phyloP scores from a whole-genome alignment of 371 early-diverging fungal genomes.

The Haplosporangium sp. region DNA sequence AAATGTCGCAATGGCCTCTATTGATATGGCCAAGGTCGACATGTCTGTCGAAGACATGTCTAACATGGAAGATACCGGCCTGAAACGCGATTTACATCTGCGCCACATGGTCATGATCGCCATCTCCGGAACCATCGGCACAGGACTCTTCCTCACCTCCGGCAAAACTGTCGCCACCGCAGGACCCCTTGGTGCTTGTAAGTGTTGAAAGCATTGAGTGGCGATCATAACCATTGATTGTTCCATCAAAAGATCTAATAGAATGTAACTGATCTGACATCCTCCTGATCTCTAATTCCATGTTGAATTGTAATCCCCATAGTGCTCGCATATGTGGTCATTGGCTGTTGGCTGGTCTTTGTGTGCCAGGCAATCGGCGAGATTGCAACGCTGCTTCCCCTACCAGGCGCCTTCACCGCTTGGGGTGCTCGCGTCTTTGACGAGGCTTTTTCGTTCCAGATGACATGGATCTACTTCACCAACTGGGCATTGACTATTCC shows the following conservation, averaged over 20 bases:
- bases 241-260: too few species aligned
- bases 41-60: slow-evolving; percentile 23
- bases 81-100: slow-evolving; percentile 68
- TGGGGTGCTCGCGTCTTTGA: slow-evolving; percentile 86
- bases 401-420: slow-evolving; percentile 83
- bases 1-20: neutral
- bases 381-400: slow-evolving; percentile 85
- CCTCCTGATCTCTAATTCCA: neutral
- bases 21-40: slow-evolving; percentile 10
- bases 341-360: slow-evolving; percentile 82
- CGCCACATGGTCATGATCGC: slow-evolving; percentile 86
- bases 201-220: too few species aligned
- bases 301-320: slow-evolving; percentile 20
- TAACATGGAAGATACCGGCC: slow-evolving; percentile 16
- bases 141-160: slow-evolving; percentile 87
- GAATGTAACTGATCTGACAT: neutral
- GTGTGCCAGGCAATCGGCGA: slow-evolving; percentile 87
- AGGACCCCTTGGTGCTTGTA: slow-evolving; percentile 79
- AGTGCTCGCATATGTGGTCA: slow-evolving; percentile 74
- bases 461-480: slow-evolving; percentile 72
- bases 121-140: slow-evolving; percentile 82
- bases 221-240: too few species aligned
- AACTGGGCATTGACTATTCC: slow-evolving; percentile 87
- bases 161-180: slow-evolving; percentile 76
- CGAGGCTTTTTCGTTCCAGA: slow-evolving; percentile 77